Conservation (phyloP, 768 basidiomycete genomes). For the Lactarius quietus region DNA sequence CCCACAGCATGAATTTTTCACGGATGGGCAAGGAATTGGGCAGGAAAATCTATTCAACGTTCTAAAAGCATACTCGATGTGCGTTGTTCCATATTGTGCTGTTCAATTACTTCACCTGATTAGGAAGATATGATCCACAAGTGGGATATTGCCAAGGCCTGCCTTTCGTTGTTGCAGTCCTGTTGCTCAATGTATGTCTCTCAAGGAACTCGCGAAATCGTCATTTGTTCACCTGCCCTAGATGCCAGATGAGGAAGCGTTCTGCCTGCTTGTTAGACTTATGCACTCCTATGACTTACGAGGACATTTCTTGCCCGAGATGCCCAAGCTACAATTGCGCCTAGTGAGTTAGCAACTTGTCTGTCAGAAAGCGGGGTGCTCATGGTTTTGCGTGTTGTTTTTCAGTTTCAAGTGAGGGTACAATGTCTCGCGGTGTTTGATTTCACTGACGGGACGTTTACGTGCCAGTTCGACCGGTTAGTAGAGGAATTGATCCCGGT, state of each 20-base stretch:
- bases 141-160: slow-evolving; percentile 98
- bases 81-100: slow-evolving; percentile 30
- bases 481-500: slow-evolving; percentile 92
- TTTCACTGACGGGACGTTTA: slow-evolving; percentile 12
- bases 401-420: slow-evolving; percentile 55
- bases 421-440: background rate
- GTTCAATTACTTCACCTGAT: slow-evolving; percentile 13
- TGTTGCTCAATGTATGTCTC: slow-evolving; percentile 77
- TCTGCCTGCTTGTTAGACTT: slow-evolving; percentile 87
- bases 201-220: background rate
- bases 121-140: slow-evolving; percentile 73
- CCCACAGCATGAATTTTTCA: slow-evolving; percentile 95
- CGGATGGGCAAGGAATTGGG: slow-evolving; percentile 89
- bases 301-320: slow-evolving; percentile 97
- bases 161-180: slow-evolving; percentile 92
- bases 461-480: slow-evolving; percentile 80
- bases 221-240: slow-evolving; percentile 32
- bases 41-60: slow-evolving; percentile 98
- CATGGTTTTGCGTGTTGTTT: background rate
- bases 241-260: slow-evolving; percentile 99
- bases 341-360: slow-evolving; percentile 50
- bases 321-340: slow-evolving; percentile 94
- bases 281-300: slow-evolving; percentile 97
- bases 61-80: slow-evolving; percentile 95
- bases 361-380: background rate